Percentiles rank a stretch among this genome's conserved stretches.
Evolutionary conservation across 768 basidiomycete species (phyloP).

Genomic region (Cubamyces sp.): DNA sequence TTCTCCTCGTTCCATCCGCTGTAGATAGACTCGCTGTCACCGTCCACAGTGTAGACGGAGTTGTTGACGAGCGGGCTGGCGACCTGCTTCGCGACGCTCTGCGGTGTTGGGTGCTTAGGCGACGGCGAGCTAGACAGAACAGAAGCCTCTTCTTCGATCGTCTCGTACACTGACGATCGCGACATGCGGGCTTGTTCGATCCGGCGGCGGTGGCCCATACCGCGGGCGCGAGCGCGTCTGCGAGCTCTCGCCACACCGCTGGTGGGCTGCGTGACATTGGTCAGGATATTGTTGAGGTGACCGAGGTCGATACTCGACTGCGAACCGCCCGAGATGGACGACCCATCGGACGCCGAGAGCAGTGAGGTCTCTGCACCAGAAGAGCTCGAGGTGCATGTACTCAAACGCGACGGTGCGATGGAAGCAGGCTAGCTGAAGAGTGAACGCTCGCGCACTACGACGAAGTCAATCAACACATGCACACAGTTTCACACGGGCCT

Average conservation of each 20-base stretch:
- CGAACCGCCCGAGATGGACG: constrained; percentile 70
- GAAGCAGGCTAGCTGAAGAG: constrained; percentile 65
- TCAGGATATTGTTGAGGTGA: constrained; percentile 58
- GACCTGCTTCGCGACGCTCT: constrained; percentile 13
- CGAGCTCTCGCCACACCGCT: constrained; percentile 45
- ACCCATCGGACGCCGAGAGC: constrained; percentile 68
- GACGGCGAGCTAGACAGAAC: constrained; percentile 37
- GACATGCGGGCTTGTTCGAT: constrained; percentile 66
- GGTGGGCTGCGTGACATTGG: constrained; percentile 55
- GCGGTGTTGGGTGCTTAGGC: constrained; percentile 17
- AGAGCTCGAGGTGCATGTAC: constrained; percentile 63
- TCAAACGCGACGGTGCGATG: constrained; percentile 61
- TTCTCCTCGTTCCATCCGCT: constrained; percentile 69
- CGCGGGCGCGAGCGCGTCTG: constrained; percentile 55
- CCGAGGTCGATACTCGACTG: constrained; percentile 78
- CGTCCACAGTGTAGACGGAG: constrained; percentile 59
- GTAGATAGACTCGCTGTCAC: constrained; percentile 43
- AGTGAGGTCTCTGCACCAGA: constrained; percentile 76
- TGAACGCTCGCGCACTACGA: constrained; percentile 44
- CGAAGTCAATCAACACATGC: constrained; percentile 22
- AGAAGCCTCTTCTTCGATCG: constrained; percentile 72
- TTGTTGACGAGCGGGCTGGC: constrained; percentile 22
- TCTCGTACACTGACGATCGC: constrained; percentile 75
- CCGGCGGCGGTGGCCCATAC: constrained; percentile 72
- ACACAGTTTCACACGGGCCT: background rate